These are phyloP conservation scores for Candida methanosorbosa DNA, from an alignment of 805 yeast genomes.

Conservation along the genomic window DNA sequence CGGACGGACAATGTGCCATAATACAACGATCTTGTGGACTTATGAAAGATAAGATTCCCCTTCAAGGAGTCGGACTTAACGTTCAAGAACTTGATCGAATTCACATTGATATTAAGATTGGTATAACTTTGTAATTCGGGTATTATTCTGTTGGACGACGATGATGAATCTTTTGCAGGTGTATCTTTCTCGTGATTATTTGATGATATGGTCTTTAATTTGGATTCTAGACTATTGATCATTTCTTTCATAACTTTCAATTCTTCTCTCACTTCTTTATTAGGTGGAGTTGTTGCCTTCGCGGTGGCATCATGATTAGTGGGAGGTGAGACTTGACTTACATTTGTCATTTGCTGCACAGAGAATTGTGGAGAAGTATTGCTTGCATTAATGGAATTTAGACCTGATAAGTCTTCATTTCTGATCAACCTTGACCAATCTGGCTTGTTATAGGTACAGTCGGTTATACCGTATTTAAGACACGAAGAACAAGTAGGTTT, in stretches of 20 bases:
- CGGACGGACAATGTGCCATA: too few relatives aligned
- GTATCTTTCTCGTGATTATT: too few relatives aligned
- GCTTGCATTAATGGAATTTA: neutral
- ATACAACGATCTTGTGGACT: neutral
- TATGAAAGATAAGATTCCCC: neutral
- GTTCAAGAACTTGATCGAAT: neutral
- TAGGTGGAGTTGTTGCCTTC: neutral
- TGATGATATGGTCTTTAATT: too few relatives aligned
- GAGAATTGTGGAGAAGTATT: neutral
- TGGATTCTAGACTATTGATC: neutral
- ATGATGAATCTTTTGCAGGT: too few relatives aligned
- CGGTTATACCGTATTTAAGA: slow-evolving; percentile 5
- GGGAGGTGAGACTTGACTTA: neutral
- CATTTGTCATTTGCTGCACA: neutral
- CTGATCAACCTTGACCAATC: neutral
- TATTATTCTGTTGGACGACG: too few relatives aligned
- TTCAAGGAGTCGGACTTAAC: neutral
- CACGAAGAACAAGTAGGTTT: slow-evolving; percentile 28
- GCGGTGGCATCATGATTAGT: neutral
- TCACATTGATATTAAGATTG: too few relatives aligned
- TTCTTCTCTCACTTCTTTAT: neutral
- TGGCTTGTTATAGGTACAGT: neutral
- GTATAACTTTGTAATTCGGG: too few relatives aligned
- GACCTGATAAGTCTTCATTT: neutral
- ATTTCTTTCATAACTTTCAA: neutral